A percentile compares a stretch with the other conserved stretches of the same genome.
phyloP scores from a whole-genome alignment of 2,329 filamentous ascomycete genomes.

The Colletotrichum nymphaeae region DNA sequence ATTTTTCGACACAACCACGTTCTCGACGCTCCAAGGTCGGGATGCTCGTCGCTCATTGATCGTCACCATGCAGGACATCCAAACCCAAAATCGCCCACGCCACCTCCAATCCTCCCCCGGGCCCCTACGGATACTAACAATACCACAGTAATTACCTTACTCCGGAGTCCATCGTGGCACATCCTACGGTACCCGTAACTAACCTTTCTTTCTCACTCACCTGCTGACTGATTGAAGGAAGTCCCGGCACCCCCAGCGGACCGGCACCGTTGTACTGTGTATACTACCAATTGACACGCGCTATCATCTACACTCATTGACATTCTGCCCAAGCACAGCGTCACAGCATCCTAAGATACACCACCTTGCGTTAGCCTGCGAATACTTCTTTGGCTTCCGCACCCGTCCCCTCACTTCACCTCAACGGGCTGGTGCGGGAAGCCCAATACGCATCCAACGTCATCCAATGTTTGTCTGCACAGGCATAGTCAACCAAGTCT shows the following conservation, averaged over 20 bases:
- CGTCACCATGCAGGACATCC: constrained; percentile 24
- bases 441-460: not conserved
- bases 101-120: not conserved
- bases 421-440: not conserved
- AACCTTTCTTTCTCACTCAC: not conserved
- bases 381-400: not conserved
- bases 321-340: not conserved
- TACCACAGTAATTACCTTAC: not conserved
- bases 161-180: not conserved
- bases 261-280: too few relatives aligned
- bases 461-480: not conserved
- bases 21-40: not conserved
- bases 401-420: not conserved
- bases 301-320: not conserved
- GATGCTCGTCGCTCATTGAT: constrained; percentile 4
- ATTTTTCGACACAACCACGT: not conserved
- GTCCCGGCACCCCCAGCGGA: not conserved
- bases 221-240: not conserved
- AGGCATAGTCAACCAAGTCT: not conserved
- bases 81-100: not conserved
- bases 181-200: not conserved
- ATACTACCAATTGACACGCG: not conserved
- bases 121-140: not conserved
- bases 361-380: not conserved
- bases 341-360: not conserved